Percentiles rank a stretch among this genome's conserved stretches.
These are phyloP conservation scores for Yamadazyma sp. DNA, from an alignment of 805 yeast species.

Conservation along the genomic window DNA sequence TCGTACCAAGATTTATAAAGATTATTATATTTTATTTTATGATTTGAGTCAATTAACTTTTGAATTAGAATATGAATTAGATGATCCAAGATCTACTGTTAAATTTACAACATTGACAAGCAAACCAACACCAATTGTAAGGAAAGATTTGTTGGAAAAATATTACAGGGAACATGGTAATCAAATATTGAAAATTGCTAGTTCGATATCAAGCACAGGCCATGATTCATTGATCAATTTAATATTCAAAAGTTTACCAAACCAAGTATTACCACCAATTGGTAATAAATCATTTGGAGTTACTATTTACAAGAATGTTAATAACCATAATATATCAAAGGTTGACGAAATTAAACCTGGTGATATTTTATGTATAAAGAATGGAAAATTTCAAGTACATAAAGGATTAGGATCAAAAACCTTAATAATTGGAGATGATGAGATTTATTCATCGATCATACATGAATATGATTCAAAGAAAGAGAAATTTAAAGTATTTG, in stretches of 20 bases:
- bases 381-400: conserved; percentile 71
- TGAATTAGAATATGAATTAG: conserved; percentile 52
- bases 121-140: conserved; percentile 42
- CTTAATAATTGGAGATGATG: conserved; percentile 56
- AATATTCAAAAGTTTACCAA: conserved; percentile 18
- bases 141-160: conserved; percentile 47
- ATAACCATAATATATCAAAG: conserved; percentile 41
- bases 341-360: conserved; percentile 73
- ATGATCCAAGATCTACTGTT: conserved; percentile 53
- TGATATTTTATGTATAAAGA: conserved; percentile 73
- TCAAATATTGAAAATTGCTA: conserved; percentile 15
- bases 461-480: conserved; percentile 73
- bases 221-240: conserved; percentile 22
- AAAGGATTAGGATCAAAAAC: conserved; percentile 45
- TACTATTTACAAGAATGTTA: conserved; percentile 54
- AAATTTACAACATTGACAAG: conserved; percentile 24
- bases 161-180: conserved; percentile 45
- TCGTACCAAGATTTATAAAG: conserved; percentile 47
- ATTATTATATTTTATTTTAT: conserved; percentile 67
- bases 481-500: conserved; percentile 66
- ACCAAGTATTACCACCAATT: conserved; percentile 46
- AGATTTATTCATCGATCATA: conserved; percentile 54
- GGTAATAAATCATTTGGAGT: conserved; percentile 73
- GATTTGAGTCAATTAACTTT: conserved; percentile 69
- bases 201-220: neutral